Evolutionary conservation across 208 protist genomes (phyloP), one percentile per base, ranked within the genome.

Genomic region (Wallacemonas sp.): DNA sequence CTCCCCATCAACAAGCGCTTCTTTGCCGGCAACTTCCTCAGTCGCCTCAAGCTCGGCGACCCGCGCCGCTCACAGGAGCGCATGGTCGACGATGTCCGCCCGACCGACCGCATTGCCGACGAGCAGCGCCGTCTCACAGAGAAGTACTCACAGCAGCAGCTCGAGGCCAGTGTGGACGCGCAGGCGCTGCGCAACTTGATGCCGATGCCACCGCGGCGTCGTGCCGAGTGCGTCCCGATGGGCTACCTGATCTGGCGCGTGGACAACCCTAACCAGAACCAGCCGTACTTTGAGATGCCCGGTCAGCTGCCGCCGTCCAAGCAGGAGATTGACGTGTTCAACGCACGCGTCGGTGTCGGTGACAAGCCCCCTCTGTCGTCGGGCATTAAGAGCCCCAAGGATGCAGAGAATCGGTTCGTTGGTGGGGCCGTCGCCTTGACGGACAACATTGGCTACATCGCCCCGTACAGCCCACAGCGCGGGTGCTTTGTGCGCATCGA

Each of bases 41-140:
- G 65, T 46, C 88, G 88, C 41, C 29, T 94, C 26, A 76, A 78
- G 59, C 2, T 83, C 33, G 88, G 88, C 20, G 88, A 94, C 67
- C 88, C 88, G 12, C 79, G 88, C 10, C 81, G 80, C 25, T 84
- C 88, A 36, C 67, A 79, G 39, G 75, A 81, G 57, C 79, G 88
- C 8, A 61, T 57, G 33, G 23, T 79, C 3, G 67, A 79, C 16
- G 82, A 85, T 18, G 49, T 68, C 11, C 78, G 82, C 12, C 64
- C 74, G 3, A 42, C 65, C 29, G 71, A 80, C 2, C 76, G 79
- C 55, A 71, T 88, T 49, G 46, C 23, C 28, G 75, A 84, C 16
- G 77, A 84, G 64, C 76, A 87, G 55, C 44, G 61, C 23, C 48
- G 70, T 5, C 57, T 62, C 18, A 69, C 67, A 57, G 52, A 82